These are phyloP conservation scores for Alternaria novae-zelandiae DNA, from an alignment of 2,329 filamentous ascomycete species.

Conservation along the genomic window DNA sequence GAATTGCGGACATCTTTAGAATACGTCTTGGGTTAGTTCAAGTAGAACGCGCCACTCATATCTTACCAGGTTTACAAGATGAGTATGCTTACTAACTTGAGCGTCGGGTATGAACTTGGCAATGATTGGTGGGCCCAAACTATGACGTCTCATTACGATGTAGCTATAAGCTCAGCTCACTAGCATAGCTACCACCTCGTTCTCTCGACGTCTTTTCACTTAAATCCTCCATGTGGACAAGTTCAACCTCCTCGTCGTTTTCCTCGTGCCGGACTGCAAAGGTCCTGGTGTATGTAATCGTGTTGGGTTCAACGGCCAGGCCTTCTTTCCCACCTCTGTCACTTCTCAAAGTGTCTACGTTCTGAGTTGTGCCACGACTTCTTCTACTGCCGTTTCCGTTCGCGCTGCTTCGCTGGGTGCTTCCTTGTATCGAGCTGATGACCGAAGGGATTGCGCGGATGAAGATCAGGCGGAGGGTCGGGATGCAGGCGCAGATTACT, in stretches of 20 bases:
- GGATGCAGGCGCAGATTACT: constrained; percentile 53
- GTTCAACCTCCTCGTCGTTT: constrained; percentile 1
- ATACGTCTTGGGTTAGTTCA: background rate
- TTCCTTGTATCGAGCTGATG: constrained; percentile 35
- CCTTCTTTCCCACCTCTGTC: background rate
- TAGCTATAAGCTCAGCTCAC: background rate
- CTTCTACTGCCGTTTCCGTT: constrained; percentile 13
- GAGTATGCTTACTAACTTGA: background rate
- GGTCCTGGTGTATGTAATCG: constrained; percentile 9
- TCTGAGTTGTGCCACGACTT: constrained; percentile 20
- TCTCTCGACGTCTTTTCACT: background rate
- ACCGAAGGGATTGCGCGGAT: constrained; percentile 37
- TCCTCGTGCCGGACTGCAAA: constrained; percentile 8
- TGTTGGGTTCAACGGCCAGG: background rate
- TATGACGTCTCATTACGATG: background rate
- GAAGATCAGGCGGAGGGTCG: constrained; percentile 44
- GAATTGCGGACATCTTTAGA: background rate
- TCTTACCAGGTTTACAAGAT: background rate
- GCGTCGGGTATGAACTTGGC: background rate
- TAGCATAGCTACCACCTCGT: background rate
- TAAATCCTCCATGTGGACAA: background rate
- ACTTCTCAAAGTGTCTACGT: background rate
- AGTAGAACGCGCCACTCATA: background rate
- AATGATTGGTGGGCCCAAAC: background rate
- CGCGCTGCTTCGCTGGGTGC: background rate